Conservation (phyloP, 2,329 filamentous ascomycete genomes). For the Neonectria ditissima region DNA sequence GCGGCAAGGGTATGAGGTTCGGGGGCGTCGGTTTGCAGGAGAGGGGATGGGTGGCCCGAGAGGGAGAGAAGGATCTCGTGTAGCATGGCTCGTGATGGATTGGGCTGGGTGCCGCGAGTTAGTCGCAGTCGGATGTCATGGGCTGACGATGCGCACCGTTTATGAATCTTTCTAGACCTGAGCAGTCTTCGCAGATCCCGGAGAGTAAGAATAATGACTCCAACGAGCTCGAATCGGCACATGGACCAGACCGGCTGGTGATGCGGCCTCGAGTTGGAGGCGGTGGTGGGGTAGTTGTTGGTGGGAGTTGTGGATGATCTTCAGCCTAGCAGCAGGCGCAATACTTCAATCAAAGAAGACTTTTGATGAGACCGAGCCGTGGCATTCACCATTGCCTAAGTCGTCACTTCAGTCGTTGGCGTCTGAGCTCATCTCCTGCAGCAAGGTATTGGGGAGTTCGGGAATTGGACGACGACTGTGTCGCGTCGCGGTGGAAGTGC, state of each 20-base stretch:
- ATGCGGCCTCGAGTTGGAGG: constrained; percentile 7
- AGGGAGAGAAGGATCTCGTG: constrained; percentile 98
- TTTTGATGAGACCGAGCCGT: neutral
- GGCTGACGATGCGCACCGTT: constrained; percentile 30
- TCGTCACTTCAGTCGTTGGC: neutral
- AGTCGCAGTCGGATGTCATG: constrained; percentile 12
- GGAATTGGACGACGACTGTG: neutral
- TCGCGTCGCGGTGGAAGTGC: constrained; percentile 36
- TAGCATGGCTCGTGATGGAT: constrained; percentile 73
- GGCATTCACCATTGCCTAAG: neutral
- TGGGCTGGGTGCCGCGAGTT: constrained; percentile 28
- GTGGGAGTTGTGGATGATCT: neutral
- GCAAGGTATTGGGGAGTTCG: neutral
- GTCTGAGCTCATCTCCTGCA: constrained; percentile 9
- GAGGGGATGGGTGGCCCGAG: constrained; percentile 90
- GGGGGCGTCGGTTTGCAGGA: constrained; percentile 72
- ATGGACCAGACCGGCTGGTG: constrained; percentile 48
- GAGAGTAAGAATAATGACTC: constrained; percentile 61
- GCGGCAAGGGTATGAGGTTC: constrained; percentile 60
- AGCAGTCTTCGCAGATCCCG: constrained; percentile 58
- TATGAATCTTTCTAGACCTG: constrained; percentile 49
- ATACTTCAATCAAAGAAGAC: neutral
- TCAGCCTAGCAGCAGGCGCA: neutral
- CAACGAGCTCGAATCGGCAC: constrained; percentile 67
- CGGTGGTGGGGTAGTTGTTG: constrained; percentile 24